phyloP scores from a whole-genome alignment of 2,329 filamentous ascomycete genomes.

The Colletotrichum noveboracense region DNA sequence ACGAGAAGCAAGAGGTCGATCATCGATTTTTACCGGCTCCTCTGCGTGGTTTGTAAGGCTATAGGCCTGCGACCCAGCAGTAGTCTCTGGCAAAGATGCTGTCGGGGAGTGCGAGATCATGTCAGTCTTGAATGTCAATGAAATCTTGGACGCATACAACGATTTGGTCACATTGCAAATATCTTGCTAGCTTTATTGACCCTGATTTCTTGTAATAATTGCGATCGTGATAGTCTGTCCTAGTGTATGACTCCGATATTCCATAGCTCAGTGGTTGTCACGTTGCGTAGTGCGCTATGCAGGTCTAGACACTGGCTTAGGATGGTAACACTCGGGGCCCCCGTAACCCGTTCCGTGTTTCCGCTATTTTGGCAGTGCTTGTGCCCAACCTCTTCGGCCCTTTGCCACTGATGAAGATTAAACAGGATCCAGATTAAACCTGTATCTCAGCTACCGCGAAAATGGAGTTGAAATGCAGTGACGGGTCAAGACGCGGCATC shows the following conservation, averaged over 20 bases:
- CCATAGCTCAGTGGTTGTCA: not conserved
- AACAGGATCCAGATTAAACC: rapidly evolving
- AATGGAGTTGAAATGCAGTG: not conserved
- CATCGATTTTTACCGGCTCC: not conserved
- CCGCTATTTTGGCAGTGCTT: not conserved
- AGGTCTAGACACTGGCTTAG: not conserved
- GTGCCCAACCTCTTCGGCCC: not conserved
- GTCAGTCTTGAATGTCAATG: not conserved
- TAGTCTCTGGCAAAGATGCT: not conserved
- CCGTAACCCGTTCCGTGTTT: not conserved
- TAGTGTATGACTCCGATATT: not conserved
- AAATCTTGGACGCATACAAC: not conserved
- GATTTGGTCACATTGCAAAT: not conserved
- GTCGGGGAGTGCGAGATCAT: not conserved
- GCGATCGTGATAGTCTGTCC: rapidly evolving
- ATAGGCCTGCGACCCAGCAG: not conserved
- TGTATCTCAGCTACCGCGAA: not conserved
- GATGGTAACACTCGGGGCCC: not conserved
- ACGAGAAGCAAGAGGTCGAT: not conserved
- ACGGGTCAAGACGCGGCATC: not conserved
- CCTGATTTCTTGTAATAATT: not conserved
- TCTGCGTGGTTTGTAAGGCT: not conserved
- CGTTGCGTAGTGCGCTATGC: not conserved
- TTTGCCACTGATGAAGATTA: not conserved
- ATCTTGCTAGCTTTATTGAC: not conserved